Conservation (phyloP, 106 monocot species). For the Xerophyta viscosa region DNA sequence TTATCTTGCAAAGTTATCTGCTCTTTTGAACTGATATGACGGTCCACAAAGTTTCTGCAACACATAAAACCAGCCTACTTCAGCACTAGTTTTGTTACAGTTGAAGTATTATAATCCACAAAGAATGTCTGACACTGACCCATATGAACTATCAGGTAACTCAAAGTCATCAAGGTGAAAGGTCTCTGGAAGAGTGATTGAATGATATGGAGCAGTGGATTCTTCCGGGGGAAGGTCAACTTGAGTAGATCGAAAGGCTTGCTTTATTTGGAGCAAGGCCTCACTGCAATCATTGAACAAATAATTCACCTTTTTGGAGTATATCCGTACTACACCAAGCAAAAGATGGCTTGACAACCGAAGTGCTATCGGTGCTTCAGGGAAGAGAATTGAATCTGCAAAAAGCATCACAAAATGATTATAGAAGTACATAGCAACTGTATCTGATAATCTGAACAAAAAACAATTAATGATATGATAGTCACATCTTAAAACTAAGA, state of each 20-base stretch:
- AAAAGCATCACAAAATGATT: background rate
- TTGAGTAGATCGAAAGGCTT: conserved; percentile 95
- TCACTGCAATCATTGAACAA: conserved; percentile 99
- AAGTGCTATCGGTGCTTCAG: conserved; percentile 96
- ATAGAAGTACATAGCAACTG: background rate
- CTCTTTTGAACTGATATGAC: conserved; percentile 94
- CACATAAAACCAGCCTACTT: background rate
- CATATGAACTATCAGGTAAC: conserved; percentile 67
- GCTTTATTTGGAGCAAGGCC: conserved; percentile 90
- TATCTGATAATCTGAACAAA: no score
- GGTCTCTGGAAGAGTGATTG: conserved; percentile 97
- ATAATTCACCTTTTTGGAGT: conserved; percentile 98
- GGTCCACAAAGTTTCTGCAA: conserved; percentile 86
- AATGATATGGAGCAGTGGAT: conserved; percentile 99
- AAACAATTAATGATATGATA: no score
- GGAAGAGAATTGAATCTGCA: conserved; percentile 97
- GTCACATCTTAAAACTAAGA: no score
- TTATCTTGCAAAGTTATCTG: conserved; percentile 98
- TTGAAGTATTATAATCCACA: background rate
- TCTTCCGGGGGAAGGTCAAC: conserved; percentile 99
- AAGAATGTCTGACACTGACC: conserved; percentile 33
- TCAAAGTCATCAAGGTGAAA: conserved; percentile 99
- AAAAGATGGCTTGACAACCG: conserved; percentile 97
- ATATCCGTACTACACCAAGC: conserved; percentile 99
- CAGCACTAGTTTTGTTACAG: background rate